Base-by-base conservation (phyloP, 1,284 basidiomycete species). In the Mycena sp. region DNA sequence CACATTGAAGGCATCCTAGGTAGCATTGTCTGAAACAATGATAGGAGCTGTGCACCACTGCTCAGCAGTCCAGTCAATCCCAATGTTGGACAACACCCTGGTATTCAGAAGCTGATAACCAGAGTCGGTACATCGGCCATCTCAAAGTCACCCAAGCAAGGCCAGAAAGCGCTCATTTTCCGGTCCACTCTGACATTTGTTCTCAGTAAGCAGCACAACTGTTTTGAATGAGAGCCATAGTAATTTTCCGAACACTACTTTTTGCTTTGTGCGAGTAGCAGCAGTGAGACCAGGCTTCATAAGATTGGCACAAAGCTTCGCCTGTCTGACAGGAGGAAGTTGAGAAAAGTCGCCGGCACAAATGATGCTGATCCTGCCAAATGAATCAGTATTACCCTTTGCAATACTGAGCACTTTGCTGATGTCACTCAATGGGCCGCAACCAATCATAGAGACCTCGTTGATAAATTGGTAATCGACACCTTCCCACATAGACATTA, bases 391-490 rank as follows among this genome's bases (percentile, higher is more conserved):
- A n/a, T n/a, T n/a, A n/a, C n/a, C n/a, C n/a, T n/a, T n/a, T n/a
- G n/a, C n/a, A 12, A 65, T 26, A 11, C 37, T 59, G 0, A 81
- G 50, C 0, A 74, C 74, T 16, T 75, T 63, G 44, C 69, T 71
- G 26, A 79, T 74, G 5, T 72, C 38, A n/a, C 3, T 25, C 37
- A 11, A 79, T 35, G 11, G 52, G 1, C 62, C 40, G 37, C 76
- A 77, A 0, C 76, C 73, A 11, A 81, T 67, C 79, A 81, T 82
- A 0, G 80, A 82, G 0, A 82, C 71, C 62, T 83, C 77, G 61
- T 83, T 80, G 16, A 83, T 74, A 30, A 83, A 74, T n/a, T n/a
- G n/a, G n/a, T n/a, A 0, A 82, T 81, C 74, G 3, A 80, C 75
- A 4, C 73, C 76, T 26, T 74, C 69, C 79, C 80, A 81, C 71